A percentile compares a stretch with the other conserved stretches of the same genome.
Evolutionary conservation across 495 filamentous ascomycete species (phyloP).

Genomic region (Hyaloscypha bicolor): DNA sequence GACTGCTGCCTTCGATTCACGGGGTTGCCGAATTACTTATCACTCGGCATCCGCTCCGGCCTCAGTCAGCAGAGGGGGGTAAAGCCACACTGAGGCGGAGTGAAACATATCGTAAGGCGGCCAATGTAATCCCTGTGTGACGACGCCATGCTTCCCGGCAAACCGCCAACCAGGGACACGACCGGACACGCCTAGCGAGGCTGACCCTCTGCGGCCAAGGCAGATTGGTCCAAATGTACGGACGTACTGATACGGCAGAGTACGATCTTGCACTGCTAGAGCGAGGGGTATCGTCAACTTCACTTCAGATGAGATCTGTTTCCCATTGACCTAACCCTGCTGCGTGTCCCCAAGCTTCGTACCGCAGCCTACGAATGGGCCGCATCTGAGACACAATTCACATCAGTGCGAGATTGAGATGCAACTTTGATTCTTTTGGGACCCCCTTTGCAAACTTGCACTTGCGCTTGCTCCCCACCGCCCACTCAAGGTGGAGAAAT

Average conservation of each 20-base stretch:
- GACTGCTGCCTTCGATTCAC: constrained; percentile 26
- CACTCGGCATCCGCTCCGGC: not conserved
- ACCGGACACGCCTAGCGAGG: constrained; percentile 49
- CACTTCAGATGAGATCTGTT: constrained; percentile 2
- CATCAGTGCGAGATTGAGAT: not conserved
- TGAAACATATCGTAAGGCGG: not conserved
- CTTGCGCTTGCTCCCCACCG: not conserved
- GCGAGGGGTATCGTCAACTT: constrained; percentile 7
- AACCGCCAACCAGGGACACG: not conserved
- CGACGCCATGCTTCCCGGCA: no score
- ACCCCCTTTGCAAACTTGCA: not conserved
- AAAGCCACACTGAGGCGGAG: not conserved
- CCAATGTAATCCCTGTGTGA: not conserved
- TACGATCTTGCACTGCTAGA: not conserved
- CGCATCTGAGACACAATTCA: constrained; percentile 8
- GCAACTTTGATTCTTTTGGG: not conserved
- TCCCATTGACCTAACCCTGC: not conserved
- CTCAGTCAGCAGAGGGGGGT: constrained; percentile 18
- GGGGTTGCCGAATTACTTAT: constrained; percentile 24
- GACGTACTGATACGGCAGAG: not conserved
- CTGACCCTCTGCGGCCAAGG: constrained; percentile 64
- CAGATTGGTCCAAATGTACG: not conserved
- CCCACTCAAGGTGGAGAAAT: not conserved
- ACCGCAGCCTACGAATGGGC: constrained; percentile 3
- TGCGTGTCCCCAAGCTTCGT: constrained; percentile 1